Conservation (phyloP, 306 rosid genomes). For the Vicia sativa region DNA sequence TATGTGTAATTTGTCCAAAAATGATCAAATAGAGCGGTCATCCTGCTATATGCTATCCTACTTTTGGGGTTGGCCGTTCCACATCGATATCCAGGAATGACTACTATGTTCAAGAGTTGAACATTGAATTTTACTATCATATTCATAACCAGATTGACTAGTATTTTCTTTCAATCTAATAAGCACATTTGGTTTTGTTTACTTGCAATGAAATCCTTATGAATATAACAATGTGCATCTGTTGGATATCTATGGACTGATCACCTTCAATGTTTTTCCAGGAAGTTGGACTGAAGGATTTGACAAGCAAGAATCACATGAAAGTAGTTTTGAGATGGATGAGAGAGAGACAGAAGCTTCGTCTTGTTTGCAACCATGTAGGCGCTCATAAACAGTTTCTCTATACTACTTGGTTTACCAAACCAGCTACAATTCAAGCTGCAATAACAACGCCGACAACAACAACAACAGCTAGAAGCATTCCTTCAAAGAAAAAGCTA, state of each 20-base stretch:
- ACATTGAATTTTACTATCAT: no score
- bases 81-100: no score
- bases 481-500: constrained; percentile 45
- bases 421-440: constrained; percentile 43
- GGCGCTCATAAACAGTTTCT: constrained; percentile 85
- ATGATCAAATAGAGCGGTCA: no score
- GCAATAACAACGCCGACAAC: not conserved
- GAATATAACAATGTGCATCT: not conserved
- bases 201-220: not conserved
- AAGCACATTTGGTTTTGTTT: not conserved
- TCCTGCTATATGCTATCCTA: no score
- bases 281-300: constrained; percentile 83
- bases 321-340: constrained; percentile 86
- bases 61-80: no score
- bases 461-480: not conserved
- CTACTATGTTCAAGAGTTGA: no score
- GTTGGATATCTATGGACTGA: not conserved
- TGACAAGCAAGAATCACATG: constrained; percentile 88
- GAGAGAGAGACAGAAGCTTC: constrained; percentile 90
- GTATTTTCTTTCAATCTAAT: not conserved
- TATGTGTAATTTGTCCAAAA: no score
- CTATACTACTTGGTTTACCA: constrained; percentile 84
- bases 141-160: no score
- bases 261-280: constrained; percentile 28
- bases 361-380: constrained; percentile 75